Conservation (phyloP, 192 early-diverging fungal genomes). For the Gamsiella multidivaricata region DNA sequence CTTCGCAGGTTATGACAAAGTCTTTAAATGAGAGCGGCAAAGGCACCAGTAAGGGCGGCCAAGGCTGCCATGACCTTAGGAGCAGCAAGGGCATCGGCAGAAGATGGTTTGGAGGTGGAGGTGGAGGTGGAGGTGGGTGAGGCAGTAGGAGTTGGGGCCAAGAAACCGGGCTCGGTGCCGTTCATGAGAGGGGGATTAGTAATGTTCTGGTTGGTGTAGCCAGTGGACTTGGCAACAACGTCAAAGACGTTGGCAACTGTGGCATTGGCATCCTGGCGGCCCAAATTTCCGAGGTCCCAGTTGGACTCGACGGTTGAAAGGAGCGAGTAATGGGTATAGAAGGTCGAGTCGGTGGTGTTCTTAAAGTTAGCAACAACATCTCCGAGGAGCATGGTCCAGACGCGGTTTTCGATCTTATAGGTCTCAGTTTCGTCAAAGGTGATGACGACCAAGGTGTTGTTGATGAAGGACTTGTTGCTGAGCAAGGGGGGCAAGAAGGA, state of each 20-base stretch:
- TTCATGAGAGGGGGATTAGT: conserved; percentile 52
- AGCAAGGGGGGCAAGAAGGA: conserved; percentile 65
- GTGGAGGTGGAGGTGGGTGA: not conserved
- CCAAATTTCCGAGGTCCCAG: conserved; percentile 73
- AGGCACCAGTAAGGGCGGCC: conserved; percentile 13
- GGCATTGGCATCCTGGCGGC: conserved; percentile 63
- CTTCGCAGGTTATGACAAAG: not conserved
- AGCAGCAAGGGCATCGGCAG: not conserved
- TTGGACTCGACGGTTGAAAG: conserved; percentile 72
- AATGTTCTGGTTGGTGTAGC: conserved; percentile 53
- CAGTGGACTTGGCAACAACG: conserved; percentile 42
- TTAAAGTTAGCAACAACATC: conserved; percentile 40
- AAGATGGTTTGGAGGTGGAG: conserved; percentile 5
- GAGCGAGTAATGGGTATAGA: conserved; percentile 73
- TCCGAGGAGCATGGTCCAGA: conserved; percentile 59
- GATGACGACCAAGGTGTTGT: conserved; percentile 58
- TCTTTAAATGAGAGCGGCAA: conserved; percentile 20
- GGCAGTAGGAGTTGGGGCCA: conserved; percentile 19
- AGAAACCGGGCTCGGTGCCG: conserved; percentile 49
- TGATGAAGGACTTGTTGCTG: conserved; percentile 55
- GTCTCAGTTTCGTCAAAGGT: conserved; percentile 54
- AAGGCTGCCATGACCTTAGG: conserved; percentile 16
- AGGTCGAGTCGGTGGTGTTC: conserved; percentile 63
- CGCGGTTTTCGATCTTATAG: conserved; percentile 49
- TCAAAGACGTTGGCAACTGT: conserved; percentile 61